These are phyloP conservation scores for Albugo laibachii DNA, from an alignment of 352 stramenopile species.

Conservation along the genomic window DNA sequence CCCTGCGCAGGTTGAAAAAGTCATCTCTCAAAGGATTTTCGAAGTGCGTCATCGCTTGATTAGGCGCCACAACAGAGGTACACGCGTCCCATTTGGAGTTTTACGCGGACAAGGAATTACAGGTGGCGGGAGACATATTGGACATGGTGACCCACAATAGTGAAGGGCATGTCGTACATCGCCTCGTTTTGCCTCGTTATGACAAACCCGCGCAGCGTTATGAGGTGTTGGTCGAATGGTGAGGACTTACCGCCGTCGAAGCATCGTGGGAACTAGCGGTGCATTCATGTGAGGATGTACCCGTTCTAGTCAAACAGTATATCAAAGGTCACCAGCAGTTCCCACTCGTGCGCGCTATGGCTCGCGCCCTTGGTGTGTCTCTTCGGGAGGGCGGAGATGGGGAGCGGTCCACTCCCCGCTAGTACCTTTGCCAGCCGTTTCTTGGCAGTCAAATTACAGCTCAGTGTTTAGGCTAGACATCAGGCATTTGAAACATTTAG, in stretches of 20 bases:
- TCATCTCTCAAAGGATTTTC: neutral
- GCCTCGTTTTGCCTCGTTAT: neutral
- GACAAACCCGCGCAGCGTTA: too few species aligned
- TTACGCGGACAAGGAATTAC: slow-evolving; percentile 2
- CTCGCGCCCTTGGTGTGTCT: too few species aligned
- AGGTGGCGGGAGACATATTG: slow-evolving; percentile 1
- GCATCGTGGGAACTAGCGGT: slow-evolving; percentile 8
- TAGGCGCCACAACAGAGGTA: neutral
- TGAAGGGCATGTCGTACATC: too few species aligned
- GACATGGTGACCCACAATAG: too few species aligned
- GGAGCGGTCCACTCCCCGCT: too few species aligned
- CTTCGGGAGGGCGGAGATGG: too few species aligned
- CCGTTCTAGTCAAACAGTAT: slow-evolving; percentile 6
- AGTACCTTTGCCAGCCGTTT: too few species aligned
- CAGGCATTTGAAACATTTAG: too few species aligned
- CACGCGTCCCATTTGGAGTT: slow-evolving; percentile 1
- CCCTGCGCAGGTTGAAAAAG: neutral
- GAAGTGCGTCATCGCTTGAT: neutral
- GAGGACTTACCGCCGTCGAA: slow-evolving; percentile 8
- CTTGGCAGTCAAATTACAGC: too few species aligned
- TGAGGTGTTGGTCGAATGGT: slow-evolving; percentile 9
- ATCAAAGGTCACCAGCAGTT: too few species aligned
- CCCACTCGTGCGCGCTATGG: too few species aligned
- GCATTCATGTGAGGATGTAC: slow-evolving; percentile 6
- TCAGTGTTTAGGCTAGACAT: too few species aligned